These are phyloP conservation scores for Verticillium nubilum DNA, from an alignment of 2,329 filamentous ascomycete genomes.

Conservation along the genomic window DNA sequence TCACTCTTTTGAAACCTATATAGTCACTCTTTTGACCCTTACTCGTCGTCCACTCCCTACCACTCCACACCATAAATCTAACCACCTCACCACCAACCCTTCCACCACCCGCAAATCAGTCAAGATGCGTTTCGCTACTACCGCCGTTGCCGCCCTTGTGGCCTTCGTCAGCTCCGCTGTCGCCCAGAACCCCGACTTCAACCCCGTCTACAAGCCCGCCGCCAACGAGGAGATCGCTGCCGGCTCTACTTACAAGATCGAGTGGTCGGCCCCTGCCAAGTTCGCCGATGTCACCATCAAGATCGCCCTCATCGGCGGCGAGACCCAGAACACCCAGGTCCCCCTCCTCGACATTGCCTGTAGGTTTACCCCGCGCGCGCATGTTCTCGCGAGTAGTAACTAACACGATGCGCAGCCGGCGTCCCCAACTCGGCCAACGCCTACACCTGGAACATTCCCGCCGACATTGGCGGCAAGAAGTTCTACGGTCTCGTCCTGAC, in stretches of 20 bases:
- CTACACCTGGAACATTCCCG: slow-evolving; percentile 46
- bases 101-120: slow-evolving; percentile 9
- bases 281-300: slow-evolving; percentile 39
- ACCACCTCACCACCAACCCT: slow-evolving; percentile 4
- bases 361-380: slow-evolving; percentile 29
- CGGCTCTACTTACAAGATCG: slow-evolving; percentile 43
- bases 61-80: background rate
- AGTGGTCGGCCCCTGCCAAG: slow-evolving; percentile 37
- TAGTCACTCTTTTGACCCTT: slow-evolving; percentile 3
- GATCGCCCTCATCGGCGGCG: slow-evolving; percentile 51
- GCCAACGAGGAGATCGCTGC: slow-evolving; percentile 37
- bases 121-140: slow-evolving; percentile 50
- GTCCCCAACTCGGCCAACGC: slow-evolving; percentile 37
- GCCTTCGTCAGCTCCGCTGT: slow-evolving; percentile 44
- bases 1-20: slow-evolving; percentile 1
- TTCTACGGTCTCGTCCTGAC: slow-evolving; percentile 55
- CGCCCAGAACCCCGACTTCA: slow-evolving; percentile 52
- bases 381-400: background rate
- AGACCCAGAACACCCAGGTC: slow-evolving; percentile 33
- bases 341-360: slow-evolving; percentile 39
- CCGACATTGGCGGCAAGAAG: slow-evolving; percentile 34
- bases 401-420: slow-evolving; percentile 27
- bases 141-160: slow-evolving; percentile 41
- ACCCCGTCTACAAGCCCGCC: slow-evolving; percentile 44
- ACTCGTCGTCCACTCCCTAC: background rate